These are phyloP conservation scores for Aspergillus hortae DNA, from an alignment of 2,329 filamentous ascomycete species.

Conservation along the genomic window DNA sequence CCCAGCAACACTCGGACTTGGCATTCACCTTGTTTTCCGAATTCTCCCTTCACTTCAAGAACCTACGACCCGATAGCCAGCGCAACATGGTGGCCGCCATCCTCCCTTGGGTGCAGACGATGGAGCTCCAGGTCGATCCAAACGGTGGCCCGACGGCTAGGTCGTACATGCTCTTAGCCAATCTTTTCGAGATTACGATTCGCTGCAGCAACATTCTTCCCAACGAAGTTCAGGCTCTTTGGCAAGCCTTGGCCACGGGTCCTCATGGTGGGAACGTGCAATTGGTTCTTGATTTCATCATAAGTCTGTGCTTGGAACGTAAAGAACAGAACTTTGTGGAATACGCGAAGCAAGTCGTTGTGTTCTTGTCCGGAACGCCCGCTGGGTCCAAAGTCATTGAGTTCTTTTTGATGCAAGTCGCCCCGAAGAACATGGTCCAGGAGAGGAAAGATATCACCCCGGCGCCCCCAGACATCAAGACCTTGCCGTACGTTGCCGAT, in stretches of 20 bases:
- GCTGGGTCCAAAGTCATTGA: slow-evolving; percentile 90
- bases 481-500: slow-evolving; percentile 86
- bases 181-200: slow-evolving; percentile 94
- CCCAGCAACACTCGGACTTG: slow-evolving; percentile 81
- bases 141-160: slow-evolving; percentile 85
- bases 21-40: slow-evolving; percentile 96
- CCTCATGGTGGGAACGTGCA: slow-evolving; percentile 92
- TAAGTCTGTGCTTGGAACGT: slow-evolving; percentile 85
- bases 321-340: slow-evolving; percentile 98
- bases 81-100: slow-evolving; percentile 92
- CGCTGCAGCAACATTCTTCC: slow-evolving; percentile 83
- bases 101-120: slow-evolving; percentile 91
- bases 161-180: slow-evolving; percentile 92
- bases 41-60: slow-evolving; percentile 90
- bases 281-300: slow-evolving; percentile 92
- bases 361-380: slow-evolving; percentile 83
- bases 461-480: slow-evolving; percentile 63
- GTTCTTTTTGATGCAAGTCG: slow-evolving; percentile 85
- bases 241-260: slow-evolving; percentile 92
- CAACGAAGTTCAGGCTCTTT: slow-evolving; percentile 94
- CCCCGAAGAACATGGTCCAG: slow-evolving; percentile 94
- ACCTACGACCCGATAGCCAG: slow-evolving; percentile 75
- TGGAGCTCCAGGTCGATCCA: slow-evolving; percentile 87
- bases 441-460: slow-evolving; percentile 71
- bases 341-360: slow-evolving; percentile 96